Base-by-base conservation (phyloP, 306 rosid species). In the Ormosia emarginata region DNA sequence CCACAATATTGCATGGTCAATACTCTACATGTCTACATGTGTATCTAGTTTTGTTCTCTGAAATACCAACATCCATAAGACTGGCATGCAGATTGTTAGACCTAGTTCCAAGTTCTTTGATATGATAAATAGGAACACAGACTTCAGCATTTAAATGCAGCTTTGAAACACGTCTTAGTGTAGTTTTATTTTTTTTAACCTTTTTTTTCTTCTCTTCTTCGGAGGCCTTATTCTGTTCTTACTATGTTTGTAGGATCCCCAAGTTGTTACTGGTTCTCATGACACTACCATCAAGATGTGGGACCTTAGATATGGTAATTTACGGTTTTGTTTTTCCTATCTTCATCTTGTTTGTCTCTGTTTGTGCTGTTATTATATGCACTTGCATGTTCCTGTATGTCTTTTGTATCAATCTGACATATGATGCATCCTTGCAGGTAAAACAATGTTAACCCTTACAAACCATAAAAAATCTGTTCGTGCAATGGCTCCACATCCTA, bases 241-340 rank as follows among this genome's bases (percentile, higher is more conserved):
- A 50, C 79, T 50, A 34, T 75, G 56, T 87, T 73, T 78, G 36
- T 82, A 95, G 99, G 97, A 95, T 87, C 99, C 98, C 62, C 99
- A 95, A 92, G 99, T 95, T 67, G 91, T 95, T 71, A 95, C 99
- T 17, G 99, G 99, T 56, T 95, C 99, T 77, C 99, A 96, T 18
- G 99, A 96, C 84, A 74, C 90, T 37, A 96, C 99, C 78, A 93
- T 96, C 75, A 96, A 96, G 86, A 92, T 93, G 88, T 96, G 99
- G 99, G 99, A 96, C 88, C 97, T 96, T 68, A 88, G 98, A 96
- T 87, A 88, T 75, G 97, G 99, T 93, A 92, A 91, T 78, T 77
- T 83, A n/a, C 71, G 64, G 53, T 58, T 69, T 43, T 18, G 3
- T 34, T 33, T 43, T 24, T 12, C 32, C 24, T 14, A 3, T 39